These are phyloP conservation scores for Curvularia verruculosa DNA, from an alignment of 2,329 filamentous ascomycete species.

Conservation along the genomic window DNA sequence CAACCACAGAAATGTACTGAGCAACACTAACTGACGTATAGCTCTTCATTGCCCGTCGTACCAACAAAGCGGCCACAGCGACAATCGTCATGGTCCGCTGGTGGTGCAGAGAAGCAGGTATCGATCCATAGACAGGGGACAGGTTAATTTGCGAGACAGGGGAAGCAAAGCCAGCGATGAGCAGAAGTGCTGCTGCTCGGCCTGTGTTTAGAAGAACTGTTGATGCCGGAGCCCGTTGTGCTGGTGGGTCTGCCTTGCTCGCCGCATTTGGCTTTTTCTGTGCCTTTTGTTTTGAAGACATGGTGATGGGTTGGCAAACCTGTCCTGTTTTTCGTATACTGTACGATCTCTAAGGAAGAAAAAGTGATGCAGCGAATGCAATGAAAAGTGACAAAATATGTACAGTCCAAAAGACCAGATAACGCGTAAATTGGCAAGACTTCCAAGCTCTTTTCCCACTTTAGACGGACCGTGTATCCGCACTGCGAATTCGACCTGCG, in stretches of 20 bases:
- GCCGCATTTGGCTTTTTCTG: constrained; percentile 44
- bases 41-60: constrained; percentile 63
- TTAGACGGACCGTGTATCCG: constrained; percentile 33
- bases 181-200: constrained; percentile 53
- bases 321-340: constrained; percentile 9
- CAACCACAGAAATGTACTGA: constrained; percentile 71
- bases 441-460: constrained; percentile 22
- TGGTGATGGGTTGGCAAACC: constrained; percentile 16
- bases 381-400: background rate
- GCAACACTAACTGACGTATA: constrained; percentile 57
- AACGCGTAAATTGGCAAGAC: constrained; percentile 12
- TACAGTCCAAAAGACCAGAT: constrained; percentile 24
- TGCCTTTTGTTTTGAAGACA: constrained; percentile 45
- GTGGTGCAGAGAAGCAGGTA: constrained; percentile 78
- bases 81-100: constrained; percentile 67
- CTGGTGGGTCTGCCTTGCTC: constrained; percentile 32
- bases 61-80: constrained; percentile 74
- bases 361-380: background rate
- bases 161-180: constrained; percentile 67
- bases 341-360: background rate
- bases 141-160: constrained; percentile 76
- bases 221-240: constrained; percentile 30
- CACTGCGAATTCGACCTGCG: constrained; percentile 27
- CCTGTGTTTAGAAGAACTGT: constrained; percentile 40
- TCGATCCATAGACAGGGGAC: constrained; percentile 86